phyloP scores from a whole-genome alignment of 495 filamentous ascomycete genomes.

The Beverwykella pulmonaria region DNA sequence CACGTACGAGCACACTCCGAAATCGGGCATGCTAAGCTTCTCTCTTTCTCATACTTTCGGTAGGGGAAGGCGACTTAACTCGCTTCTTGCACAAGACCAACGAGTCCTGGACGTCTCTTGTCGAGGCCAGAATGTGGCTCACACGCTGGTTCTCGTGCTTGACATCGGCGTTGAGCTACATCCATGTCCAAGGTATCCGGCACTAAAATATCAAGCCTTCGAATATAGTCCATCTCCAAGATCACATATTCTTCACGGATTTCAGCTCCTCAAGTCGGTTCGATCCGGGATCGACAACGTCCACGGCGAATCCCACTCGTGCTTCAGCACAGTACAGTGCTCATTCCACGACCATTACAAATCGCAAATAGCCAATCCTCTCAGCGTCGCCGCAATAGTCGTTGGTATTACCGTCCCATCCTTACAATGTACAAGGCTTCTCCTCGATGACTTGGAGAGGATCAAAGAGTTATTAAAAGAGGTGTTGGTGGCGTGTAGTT shows the following conservation, averaged over 20 bases:
- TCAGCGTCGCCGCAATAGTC: too few relatives aligned
- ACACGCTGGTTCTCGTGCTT: conserved; percentile 6
- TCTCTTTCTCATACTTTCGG: conserved; percentile 22
- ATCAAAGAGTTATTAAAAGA: too few relatives aligned
- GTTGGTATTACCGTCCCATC: too few relatives aligned
- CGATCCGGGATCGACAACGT: conserved; percentile 1
- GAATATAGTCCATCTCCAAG: conserved; percentile 1
- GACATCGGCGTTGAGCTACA: conserved; percentile 6
- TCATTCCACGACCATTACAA: too few relatives aligned
- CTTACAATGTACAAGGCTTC: too few relatives aligned
- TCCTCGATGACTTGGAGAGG: too few relatives aligned
- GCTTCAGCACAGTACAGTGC: not conserved
- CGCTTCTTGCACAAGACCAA: conserved; percentile 4
- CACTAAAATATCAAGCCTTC: conserved; percentile 12
- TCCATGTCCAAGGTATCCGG: conserved; percentile 6
- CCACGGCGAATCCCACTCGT: conserved; percentile 11
- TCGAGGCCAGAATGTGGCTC: not conserved
- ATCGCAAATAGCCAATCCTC: too few relatives aligned
- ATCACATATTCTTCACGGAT: conserved; percentile 11
- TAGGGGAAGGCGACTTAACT: conserved; percentile 16
- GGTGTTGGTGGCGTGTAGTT: too few relatives aligned
- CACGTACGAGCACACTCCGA: conserved; percentile 11
- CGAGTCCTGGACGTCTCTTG: not conserved
- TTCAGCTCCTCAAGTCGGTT: conserved; percentile 12
- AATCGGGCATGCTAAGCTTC: conserved; percentile 1